Evolutionary conservation across 306 rosid species (phyloP).

Genomic region (Vigna trinervia): DNA sequence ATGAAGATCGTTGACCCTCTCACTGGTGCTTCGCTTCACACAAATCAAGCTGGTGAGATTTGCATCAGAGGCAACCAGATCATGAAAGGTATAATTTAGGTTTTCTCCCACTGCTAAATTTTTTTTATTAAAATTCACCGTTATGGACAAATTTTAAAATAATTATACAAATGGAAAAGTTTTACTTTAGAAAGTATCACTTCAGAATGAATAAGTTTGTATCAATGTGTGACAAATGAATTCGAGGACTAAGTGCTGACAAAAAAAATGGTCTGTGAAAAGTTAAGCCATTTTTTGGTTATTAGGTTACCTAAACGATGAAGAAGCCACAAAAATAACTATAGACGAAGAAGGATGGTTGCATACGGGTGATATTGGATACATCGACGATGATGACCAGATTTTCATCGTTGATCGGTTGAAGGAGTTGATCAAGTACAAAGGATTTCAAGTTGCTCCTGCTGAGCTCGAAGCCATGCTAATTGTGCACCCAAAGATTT

Average conservation of each 20-base stretch:
- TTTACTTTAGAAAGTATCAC: too few relatives aligned
- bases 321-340: constrained; percentile 61
- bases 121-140: too few relatives aligned
- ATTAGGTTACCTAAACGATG: constrained; percentile 70
- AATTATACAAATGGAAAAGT: too few relatives aligned
- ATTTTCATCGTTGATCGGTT: constrained; percentile 70
- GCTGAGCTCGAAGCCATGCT: constrained; percentile 77
- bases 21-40: constrained; percentile 56
- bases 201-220: too few relatives aligned
- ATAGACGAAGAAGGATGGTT: constrained; percentile 68
- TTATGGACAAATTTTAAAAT: too few relatives aligned
- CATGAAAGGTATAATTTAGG: constrained; percentile 67
- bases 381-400: constrained; percentile 61
- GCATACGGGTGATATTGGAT: constrained; percentile 73
- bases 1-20: constrained; percentile 70
- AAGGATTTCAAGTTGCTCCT: constrained; percentile 83
- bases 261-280: too few relatives aligned
- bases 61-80: constrained; percentile 73
- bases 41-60: constrained; percentile 75
- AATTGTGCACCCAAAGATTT: constrained; percentile 56
- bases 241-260: too few relatives aligned
- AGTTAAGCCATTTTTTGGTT: background rate
- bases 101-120: too few relatives aligned
- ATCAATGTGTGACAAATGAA: too few relatives aligned
- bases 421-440: constrained; percentile 71